Conservation (phyloP, 2,329 filamentous ascomycete genomes). For the Aspergillus sp. region DNA sequence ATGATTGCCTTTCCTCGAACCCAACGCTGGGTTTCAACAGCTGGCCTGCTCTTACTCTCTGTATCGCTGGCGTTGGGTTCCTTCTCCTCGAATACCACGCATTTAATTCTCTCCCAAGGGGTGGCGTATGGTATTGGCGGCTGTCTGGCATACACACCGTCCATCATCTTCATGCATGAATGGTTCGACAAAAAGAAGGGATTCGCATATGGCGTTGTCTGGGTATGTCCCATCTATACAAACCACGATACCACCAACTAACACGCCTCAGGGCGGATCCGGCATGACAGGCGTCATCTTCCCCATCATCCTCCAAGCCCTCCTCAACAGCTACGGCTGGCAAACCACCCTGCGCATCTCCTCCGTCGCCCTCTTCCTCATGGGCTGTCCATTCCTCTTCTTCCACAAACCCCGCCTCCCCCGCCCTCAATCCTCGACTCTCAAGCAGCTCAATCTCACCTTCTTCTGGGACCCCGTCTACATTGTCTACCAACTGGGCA, state of each 20-base stretch:
- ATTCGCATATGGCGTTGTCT: slow-evolving; percentile 41
- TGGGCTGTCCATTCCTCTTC: slow-evolving; percentile 19
- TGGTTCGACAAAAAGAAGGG: slow-evolving; percentile 47
- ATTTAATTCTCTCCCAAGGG: slow-evolving; percentile 18
- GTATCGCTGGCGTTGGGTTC: slow-evolving; percentile 17
- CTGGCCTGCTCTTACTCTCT: slow-evolving; percentile 18
- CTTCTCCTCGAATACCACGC: slow-evolving; percentile 13
- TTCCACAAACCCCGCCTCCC: slow-evolving; percentile 42
- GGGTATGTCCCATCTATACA: slow-evolving; percentile 17
- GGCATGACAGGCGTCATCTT: slow-evolving; percentile 40
- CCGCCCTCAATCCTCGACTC: slow-evolving; percentile 11
- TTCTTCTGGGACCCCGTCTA: slow-evolving; percentile 35
- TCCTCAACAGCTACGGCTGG: slow-evolving; percentile 40
- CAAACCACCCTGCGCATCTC: slow-evolving; percentile 42
- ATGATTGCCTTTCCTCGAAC: slow-evolving; percentile 7
- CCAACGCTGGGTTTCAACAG: slow-evolving; percentile 10
- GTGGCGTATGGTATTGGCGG: slow-evolving; percentile 40
- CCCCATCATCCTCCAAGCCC: slow-evolving; percentile 41
- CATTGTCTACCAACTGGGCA: slow-evolving; percentile 45
- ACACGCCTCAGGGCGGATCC: slow-evolving; percentile 29
- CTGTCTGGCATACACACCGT: slow-evolving; percentile 43
- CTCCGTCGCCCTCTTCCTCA: slow-evolving; percentile 26
- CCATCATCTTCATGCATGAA: slow-evolving; percentile 45
- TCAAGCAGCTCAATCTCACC: slow-evolving; percentile 36
- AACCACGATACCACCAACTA: not conserved